These are phyloP conservation scores for Geranomyces variabilis DNA, from an alignment of 192 early-diverging fungal genomes.

Conservation along the genomic window DNA sequence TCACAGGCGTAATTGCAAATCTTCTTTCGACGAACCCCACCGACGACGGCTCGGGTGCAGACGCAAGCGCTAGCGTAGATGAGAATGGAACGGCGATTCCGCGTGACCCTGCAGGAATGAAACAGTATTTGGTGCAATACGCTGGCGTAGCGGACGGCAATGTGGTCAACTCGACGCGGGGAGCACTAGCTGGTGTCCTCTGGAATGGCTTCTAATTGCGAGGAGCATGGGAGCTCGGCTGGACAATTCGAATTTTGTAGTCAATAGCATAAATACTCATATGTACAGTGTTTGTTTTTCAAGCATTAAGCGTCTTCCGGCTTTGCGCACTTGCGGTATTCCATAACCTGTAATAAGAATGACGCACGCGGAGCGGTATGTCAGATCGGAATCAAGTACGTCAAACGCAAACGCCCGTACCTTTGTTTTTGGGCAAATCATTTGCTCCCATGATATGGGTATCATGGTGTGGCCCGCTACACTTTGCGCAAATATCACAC, in stretches of 20 bases:
- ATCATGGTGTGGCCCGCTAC: slow-evolving; percentile 80
- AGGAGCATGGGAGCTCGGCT: too few species aligned
- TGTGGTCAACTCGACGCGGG: background rate
- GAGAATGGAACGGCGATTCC: background rate
- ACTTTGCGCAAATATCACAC: slow-evolving; percentile 92
- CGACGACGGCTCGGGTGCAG: background rate
- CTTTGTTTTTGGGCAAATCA: slow-evolving; percentile 94
- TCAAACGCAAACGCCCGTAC: slow-evolving; percentile 14
- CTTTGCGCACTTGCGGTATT: slow-evolving; percentile 95
- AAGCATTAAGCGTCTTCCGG: slow-evolving; percentile 38
- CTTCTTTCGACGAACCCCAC: slow-evolving; percentile 1
- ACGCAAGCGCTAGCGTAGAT: background rate
- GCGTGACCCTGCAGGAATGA: slow-evolving; percentile 13
- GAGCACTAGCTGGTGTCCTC: too few species aligned
- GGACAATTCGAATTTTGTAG: too few species aligned
- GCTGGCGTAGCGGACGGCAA: background rate
- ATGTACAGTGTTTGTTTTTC: too few species aligned
- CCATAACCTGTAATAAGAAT: slow-evolving; percentile 53
- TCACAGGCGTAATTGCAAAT: slow-evolving; percentile 11
- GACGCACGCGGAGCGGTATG: background rate
- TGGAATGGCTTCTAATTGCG: too few species aligned
- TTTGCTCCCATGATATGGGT: slow-evolving; percentile 96
- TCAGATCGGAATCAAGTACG: background rate
- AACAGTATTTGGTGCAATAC: slow-evolving; percentile 3
- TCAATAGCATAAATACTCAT: too few species aligned